Conservation (phyloP, 345 rosid genomes). For the Gossypium stocksii region DNA sequence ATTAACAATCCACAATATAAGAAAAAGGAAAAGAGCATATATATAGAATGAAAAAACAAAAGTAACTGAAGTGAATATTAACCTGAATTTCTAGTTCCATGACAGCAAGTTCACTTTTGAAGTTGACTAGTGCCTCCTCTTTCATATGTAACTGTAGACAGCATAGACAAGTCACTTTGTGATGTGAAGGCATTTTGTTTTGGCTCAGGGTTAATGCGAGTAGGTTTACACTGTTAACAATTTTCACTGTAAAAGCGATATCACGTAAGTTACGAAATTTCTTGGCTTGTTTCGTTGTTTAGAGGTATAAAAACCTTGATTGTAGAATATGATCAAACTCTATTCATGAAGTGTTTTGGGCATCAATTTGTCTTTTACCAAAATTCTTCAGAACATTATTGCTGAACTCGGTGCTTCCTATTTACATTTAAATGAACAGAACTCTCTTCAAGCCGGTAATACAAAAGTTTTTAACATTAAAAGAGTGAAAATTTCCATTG, state of each 20-base stretch:
- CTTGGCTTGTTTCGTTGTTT: background rate
- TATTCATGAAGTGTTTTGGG: background rate
- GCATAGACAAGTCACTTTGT: conserved; percentile 5
- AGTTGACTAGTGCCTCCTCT: conserved; percentile 56
- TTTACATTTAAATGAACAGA: background rate
- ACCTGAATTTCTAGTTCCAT: conserved; percentile 89
- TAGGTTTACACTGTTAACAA: background rate
- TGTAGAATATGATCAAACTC: background rate
- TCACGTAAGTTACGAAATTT: background rate
- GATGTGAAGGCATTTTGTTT: background rate
- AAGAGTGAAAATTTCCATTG: background rate
- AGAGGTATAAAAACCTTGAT: background rate
- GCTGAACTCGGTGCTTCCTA: background rate
- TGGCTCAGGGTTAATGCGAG: background rate
- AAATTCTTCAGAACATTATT: background rate
- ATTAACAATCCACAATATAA: conserved; percentile 5
- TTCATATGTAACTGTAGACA: conserved; percentile 44
- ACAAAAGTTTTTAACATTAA: background rate
- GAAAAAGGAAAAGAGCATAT: background rate
- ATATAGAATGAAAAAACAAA: background rate
- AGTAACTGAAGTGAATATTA: background rate
- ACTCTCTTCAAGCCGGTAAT: conserved; percentile 6
- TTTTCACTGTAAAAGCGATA: background rate
- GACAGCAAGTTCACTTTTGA: conserved; percentile 74
- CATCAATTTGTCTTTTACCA: background rate